A percentile compares a stretch with the other conserved stretches of the same genome.
phyloP scores from a whole-genome alignment of 1,284 basidiomycete genomes.

The Vanrija sp. region DNA sequence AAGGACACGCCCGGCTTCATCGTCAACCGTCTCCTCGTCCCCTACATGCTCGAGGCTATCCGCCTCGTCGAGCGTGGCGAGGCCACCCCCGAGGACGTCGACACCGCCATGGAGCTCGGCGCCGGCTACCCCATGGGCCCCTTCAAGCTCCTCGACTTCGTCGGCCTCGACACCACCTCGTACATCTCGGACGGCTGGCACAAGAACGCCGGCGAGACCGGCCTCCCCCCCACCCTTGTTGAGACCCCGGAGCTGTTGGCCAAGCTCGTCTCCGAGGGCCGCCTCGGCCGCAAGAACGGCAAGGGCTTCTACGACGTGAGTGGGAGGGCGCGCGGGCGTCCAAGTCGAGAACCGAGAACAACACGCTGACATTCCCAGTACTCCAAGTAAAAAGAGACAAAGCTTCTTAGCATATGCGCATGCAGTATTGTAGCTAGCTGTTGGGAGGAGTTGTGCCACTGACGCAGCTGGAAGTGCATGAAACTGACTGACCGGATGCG shows the following conservation, averaged over 20 bases:
- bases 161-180: conserved; percentile 53
- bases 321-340: neutral
- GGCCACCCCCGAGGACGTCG: conserved; percentile 57
- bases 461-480: no score
- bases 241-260: conserved; percentile 51
- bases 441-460: no score
- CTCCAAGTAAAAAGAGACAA: neutral
- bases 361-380: neutral
- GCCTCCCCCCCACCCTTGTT: conserved; percentile 53
- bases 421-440: no score
- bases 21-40: conserved; percentile 56
- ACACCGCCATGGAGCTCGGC: conserved; percentile 60
- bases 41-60: conserved; percentile 57
- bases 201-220: conserved; percentile 49
- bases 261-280: conserved; percentile 54
- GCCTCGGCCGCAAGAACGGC: conserved; percentile 56
- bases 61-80: conserved; percentile 59
- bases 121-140: conserved; percentile 55
- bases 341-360: neutral
- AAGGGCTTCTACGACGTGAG: conserved; percentile 48
- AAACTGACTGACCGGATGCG: no score
- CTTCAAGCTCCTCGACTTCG: conserved; percentile 57
- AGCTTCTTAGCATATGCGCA: no score
- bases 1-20: conserved; percentile 56
- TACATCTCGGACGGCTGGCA: conserved; percentile 57